phyloP scores from a whole-genome alignment of 352 stramenopile species.

The Phytophthora pluvialis region DNA sequence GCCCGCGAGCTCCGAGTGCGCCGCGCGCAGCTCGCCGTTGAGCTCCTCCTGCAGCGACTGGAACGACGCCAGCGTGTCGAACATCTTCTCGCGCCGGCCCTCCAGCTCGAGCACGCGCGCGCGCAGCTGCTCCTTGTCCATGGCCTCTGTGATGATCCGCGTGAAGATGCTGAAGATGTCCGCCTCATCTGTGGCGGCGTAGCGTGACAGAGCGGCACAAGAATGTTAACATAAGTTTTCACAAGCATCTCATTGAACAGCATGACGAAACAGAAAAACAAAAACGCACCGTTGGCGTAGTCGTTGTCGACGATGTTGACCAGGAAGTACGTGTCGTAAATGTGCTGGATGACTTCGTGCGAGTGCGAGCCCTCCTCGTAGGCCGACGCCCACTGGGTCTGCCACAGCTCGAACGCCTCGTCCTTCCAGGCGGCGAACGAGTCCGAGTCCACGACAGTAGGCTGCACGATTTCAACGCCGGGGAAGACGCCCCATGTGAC shows the following conservation, averaged over 20 bases:
- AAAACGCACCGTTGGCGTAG: slow-evolving; percentile 81
- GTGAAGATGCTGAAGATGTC: slow-evolving; percentile 88
- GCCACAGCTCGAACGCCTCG: slow-evolving; percentile 98
- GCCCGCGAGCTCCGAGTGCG: slow-evolving; percentile 52
- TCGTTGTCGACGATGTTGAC: slow-evolving; percentile 99
- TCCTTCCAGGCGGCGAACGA: slow-evolving; percentile 95
- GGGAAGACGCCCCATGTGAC: slow-evolving; percentile 99
- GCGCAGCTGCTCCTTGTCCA: slow-evolving; percentile 80
- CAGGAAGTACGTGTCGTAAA: slow-evolving; percentile 97
- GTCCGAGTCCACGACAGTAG: slow-evolving; percentile 97
- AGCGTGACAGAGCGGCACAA: background rate
- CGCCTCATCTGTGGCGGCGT: slow-evolving; percentile 54
- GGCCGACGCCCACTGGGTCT: slow-evolving; percentile 95
- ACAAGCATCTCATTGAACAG: background rate
- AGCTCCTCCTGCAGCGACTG: slow-evolving; percentile 70
- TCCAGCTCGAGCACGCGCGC: slow-evolving; percentile 75
- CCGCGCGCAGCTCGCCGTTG: slow-evolving; percentile 52
- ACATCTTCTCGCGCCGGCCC: slow-evolving; percentile 75
- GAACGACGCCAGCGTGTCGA: slow-evolving; percentile 74
- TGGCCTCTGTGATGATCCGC: slow-evolving; percentile 81
- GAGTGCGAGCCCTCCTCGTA: slow-evolving; percentile 90
- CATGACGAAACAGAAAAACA: background rate
- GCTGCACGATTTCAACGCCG: slow-evolving; percentile 93
- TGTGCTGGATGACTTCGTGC: slow-evolving; percentile 73
- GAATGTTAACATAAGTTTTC: slow-evolving; percentile 21